These are phyloP conservation scores for Cynanchum wilfordii DNA, from an alignment of 257 asterid genomes.

Conservation along the genomic window DNA sequence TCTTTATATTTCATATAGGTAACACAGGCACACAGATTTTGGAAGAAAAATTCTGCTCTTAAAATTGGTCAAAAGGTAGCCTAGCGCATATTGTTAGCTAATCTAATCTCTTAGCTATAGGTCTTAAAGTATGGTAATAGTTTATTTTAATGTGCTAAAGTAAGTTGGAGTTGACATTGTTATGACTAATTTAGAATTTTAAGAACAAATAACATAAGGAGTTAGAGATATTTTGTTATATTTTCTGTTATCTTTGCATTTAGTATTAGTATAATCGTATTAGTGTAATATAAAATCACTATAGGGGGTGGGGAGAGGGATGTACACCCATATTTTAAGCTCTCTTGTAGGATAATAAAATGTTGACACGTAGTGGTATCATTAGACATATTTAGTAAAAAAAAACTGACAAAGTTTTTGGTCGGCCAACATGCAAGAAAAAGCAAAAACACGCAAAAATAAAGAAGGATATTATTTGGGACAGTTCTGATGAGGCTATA, in stretches of 20 bases:
- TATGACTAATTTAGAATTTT: background rate
- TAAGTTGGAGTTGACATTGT: background rate
- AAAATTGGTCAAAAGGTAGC: constrained; percentile 29
- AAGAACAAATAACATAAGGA: background rate
- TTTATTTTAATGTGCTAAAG: background rate
- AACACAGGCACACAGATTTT: constrained; percentile 11
- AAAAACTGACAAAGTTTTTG: constrained; percentile 20
- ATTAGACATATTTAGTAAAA: background rate
- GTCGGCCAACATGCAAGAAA: constrained; percentile 24
- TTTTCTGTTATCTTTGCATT: too few species aligned
- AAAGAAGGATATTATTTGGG: constrained; percentile 10
- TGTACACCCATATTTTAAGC: background rate
- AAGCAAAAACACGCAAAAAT: constrained; percentile 11
- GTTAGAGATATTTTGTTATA: too few species aligned
- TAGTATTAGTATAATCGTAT: too few species aligned
- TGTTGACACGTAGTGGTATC: background rate
- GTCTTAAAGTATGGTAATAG: background rate
- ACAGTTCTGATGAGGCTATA: constrained; percentile 22
- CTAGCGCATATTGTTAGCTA: background rate
- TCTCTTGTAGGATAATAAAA: background rate
- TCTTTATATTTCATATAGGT: background rate
- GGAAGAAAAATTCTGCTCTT: constrained; percentile 26
- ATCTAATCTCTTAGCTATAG: constrained; percentile 2
- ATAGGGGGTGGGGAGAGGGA: background rate
- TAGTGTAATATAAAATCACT: too few species aligned